Percentiles rank a stretch among this genome's conserved stretches.
Evolutionary conservation across 331 rosid species (phyloP).

Genomic region (Prunus yedoensis): DNA sequence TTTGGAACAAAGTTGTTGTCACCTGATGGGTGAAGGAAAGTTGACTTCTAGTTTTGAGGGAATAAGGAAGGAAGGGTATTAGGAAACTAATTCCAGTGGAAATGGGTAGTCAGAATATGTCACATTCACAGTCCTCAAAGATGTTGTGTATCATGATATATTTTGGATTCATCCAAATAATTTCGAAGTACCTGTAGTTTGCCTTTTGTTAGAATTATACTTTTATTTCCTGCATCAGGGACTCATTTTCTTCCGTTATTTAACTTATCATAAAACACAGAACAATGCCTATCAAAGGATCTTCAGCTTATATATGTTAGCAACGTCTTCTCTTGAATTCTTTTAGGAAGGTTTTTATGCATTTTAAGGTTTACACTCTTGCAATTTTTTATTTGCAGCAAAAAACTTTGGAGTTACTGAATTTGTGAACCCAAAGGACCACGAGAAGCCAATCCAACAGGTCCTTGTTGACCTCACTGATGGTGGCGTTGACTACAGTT

Average conservation of each 20-base stretch:
- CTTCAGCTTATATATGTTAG: neutral
- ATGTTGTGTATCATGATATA: too few relatives aligned
- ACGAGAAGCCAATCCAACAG: conserved; percentile 90
- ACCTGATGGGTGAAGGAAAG: neutral
- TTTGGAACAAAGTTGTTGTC: neutral
- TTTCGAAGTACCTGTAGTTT: neutral
- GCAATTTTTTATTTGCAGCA: conserved; percentile 50
- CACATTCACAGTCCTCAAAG: neutral
- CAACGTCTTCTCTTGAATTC: neutral
- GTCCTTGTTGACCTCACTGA: conserved; percentile 82
- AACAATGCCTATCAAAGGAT: neutral
- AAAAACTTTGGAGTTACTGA: conserved; percentile 86
- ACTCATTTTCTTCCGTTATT: neutral
- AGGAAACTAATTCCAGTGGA: neutral
- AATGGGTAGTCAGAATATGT: neutral
- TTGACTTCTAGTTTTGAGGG: neutral
- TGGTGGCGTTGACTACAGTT: conserved; percentile 94
- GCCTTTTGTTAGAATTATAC: neutral
- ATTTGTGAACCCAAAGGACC: conserved; percentile 89
- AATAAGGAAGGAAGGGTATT: neutral
- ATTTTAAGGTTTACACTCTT: conserved; percentile 8
- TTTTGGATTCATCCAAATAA: neutral
- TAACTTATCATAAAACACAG: neutral
- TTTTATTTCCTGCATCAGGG: neutral
- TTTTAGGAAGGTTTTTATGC: neutral